Conservation (phyloP, 371 early-diverging fungal genomes). For the Rhizopus microsporus region DNA sequence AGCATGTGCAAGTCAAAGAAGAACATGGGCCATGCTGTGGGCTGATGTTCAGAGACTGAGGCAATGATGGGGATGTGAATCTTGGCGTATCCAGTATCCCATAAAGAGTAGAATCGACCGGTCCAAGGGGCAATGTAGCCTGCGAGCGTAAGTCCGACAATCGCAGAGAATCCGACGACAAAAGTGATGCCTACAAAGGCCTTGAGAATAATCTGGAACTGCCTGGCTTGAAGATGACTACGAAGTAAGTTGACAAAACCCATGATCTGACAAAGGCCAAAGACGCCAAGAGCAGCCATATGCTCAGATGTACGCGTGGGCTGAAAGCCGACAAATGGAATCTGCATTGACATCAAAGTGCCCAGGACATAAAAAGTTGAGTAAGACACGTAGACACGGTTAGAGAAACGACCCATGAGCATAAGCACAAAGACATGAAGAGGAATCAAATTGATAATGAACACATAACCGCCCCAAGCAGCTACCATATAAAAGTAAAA, state of each 20-base stretch:
- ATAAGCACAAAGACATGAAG: slow-evolving; percentile 93
- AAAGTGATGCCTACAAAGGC: slow-evolving; percentile 66
- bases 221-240: slow-evolving; percentile 77
- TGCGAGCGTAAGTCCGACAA: slow-evolving; percentile 68
- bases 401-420: slow-evolving; percentile 95
- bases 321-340: slow-evolving; percentile 99
- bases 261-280: slow-evolving; percentile 90
- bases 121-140: slow-evolving; percentile 98
- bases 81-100: slow-evolving; percentile 99
- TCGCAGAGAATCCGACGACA: slow-evolving; percentile 47
- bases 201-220: slow-evolving; percentile 80
- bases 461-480: slow-evolving; percentile 99
- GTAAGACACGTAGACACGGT: slow-evolving; percentile 93
- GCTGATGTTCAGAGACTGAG: slow-evolving; percentile 99
- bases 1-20: slow-evolving; percentile 97
- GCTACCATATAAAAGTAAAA: slow-evolving; percentile 99
- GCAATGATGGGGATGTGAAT: slow-evolving; percentile 99
- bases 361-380: slow-evolving; percentile 97
- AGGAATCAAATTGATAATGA: slow-evolving; percentile 98
- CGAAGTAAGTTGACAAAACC: slow-evolving; percentile 87
- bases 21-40: slow-evolving; percentile 98
- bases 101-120: slow-evolving; percentile 98
- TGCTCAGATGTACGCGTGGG: slow-evolving; percentile 97
- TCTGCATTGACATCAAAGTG: slow-evolving; percentile 95
- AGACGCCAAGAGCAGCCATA: slow-evolving; percentile 96